Percentiles rank a stretch among this genome's conserved stretches.
Evolutionary conservation across 2,329 filamentous ascomycete species (phyloP).

Genomic region (Aspergillus brasiliensis): DNA sequence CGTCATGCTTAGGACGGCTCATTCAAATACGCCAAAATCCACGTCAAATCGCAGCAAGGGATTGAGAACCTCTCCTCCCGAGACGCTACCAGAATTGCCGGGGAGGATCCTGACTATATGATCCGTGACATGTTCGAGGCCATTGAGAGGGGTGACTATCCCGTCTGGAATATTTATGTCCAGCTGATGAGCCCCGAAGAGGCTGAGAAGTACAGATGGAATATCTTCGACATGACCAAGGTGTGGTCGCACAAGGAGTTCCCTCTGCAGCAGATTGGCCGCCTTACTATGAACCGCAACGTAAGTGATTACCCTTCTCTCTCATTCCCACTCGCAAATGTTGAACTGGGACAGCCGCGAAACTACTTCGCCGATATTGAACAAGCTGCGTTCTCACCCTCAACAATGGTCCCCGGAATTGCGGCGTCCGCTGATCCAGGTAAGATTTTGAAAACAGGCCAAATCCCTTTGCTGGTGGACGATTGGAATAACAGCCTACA

Average conservation of each 20-base stretch:
- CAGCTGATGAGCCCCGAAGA: slow-evolving; percentile 70
- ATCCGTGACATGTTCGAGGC: slow-evolving; percentile 73
- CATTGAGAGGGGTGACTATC: slow-evolving; percentile 68
- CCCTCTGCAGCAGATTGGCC: slow-evolving; percentile 52
- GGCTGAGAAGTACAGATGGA: slow-evolving; percentile 77
- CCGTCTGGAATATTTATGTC: slow-evolving; percentile 77
- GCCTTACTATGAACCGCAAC: neutral
- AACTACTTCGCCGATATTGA: slow-evolving; percentile 70
- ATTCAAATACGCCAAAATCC: slow-evolving; percentile 64
- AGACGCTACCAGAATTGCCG: slow-evolving; percentile 70
- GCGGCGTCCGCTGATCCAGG: slow-evolving; percentile 64
- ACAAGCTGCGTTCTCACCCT: slow-evolving; percentile 67
- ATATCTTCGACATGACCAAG: slow-evolving; percentile 82
- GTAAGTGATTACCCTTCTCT: neutral
- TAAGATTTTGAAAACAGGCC: too few relatives aligned
- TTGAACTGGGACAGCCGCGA: slow-evolving; percentile 30
- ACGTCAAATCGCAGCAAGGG: slow-evolving; percentile 38
- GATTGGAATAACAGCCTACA: too few relatives aligned
- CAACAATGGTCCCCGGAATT: slow-evolving; percentile 65
- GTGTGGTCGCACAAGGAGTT: slow-evolving; percentile 76
- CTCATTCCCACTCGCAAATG: neutral
- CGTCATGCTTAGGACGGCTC: slow-evolving; percentile 53
- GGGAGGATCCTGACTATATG: slow-evolving; percentile 77
- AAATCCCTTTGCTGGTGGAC: too few relatives aligned
- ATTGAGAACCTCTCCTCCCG: slow-evolving; percentile 60